phyloP scores from a whole-genome alignment of 2,329 filamentous ascomycete genomes.

The Gnomoniopsis smithogilvyi region DNA sequence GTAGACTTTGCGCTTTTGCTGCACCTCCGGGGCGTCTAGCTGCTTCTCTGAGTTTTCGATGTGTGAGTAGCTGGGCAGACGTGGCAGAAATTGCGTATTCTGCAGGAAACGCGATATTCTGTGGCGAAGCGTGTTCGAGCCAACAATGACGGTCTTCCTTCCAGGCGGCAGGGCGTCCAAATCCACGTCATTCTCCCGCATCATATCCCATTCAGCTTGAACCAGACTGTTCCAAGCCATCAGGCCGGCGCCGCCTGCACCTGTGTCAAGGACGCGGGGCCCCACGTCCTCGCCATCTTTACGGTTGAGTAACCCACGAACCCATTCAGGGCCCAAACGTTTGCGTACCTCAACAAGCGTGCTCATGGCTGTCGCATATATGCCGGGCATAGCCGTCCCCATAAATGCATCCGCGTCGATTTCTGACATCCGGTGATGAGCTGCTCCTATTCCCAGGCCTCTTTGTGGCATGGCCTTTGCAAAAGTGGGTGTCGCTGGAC shows the following conservation, averaged over 20 bases:
- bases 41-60: slow-evolving; percentile 55
- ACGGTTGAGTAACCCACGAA: slow-evolving; percentile 59
- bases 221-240: slow-evolving; percentile 76
- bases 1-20: slow-evolving; percentile 69
- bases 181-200: slow-evolving; percentile 48
- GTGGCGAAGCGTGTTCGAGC: slow-evolving; percentile 69
- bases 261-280: slow-evolving; percentile 69
- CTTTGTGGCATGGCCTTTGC: slow-evolving; percentile 59
- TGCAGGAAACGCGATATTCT: slow-evolving; percentile 75
- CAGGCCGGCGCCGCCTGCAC: slow-evolving; percentile 69
- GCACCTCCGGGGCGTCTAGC: slow-evolving; percentile 53
- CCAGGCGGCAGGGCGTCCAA: slow-evolving; percentile 52
- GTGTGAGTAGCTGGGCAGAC: slow-evolving; percentile 80
- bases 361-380: slow-evolving; percentile 66
- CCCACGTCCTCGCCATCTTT: slow-evolving; percentile 45
- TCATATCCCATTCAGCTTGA: slow-evolving; percentile 74
- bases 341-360: slow-evolving; percentile 71
- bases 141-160: slow-evolving; percentile 77
- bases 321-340: slow-evolving; percentile 68
- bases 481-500: slow-evolving; percentile 64
- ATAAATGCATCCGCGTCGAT: slow-evolving; percentile 75
- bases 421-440: slow-evolving; percentile 64
- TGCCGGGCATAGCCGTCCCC: slow-evolving; percentile 65
- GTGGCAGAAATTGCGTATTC: slow-evolving; percentile 87
- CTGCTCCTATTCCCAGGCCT: slow-evolving; percentile 61